A percentile compares a stretch with the other conserved stretches of the same genome.
phyloP scores from a whole-genome alignment of 2,329 filamentous ascomycete genomes.

The Leptographium wingfieldii region DNA sequence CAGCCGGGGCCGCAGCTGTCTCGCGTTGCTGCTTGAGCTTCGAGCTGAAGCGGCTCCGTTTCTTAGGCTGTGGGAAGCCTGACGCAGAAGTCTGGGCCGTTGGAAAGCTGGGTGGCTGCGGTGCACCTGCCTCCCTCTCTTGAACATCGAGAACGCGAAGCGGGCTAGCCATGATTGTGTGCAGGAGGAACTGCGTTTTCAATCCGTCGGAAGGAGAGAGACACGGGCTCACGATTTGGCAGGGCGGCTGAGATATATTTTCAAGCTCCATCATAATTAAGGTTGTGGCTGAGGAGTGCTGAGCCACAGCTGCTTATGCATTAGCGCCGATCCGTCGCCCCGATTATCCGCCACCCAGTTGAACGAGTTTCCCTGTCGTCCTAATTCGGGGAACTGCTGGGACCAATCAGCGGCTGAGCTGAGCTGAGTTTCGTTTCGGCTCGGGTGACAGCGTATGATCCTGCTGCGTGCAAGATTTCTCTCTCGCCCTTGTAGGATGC shows the following conservation, averaged over 20 bases:
- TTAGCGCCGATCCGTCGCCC: constrained; percentile 13
- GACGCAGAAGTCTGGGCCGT: constrained; percentile 41
- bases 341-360: constrained; percentile 5
- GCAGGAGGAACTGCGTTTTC: not conserved
- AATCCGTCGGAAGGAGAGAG: not conserved
- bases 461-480: not conserved
- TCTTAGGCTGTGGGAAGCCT: constrained; percentile 85
- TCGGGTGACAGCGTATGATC: not conserved
- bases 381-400: constrained; percentile 5
- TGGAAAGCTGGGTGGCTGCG: constrained; percentile 52
- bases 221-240: not conserved
- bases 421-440: not conserved
- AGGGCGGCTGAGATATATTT: not conserved
- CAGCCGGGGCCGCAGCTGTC: constrained; percentile 2
- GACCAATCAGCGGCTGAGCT: constrained; percentile 8
- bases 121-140: constrained; percentile 52
- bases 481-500: not conserved
- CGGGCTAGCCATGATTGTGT: not conserved
- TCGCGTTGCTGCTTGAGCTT: constrained; percentile 64
- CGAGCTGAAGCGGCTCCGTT: constrained; percentile 52
- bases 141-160: constrained; percentile 64
- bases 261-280: constrained; percentile 4
- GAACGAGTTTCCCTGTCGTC: constrained; percentile 8
- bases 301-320: constrained; percentile 10
- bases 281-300: constrained; percentile 6